A percentile compares a stretch with the other conserved stretches of the same genome.
phyloP scores from a whole-genome alignment of 1,139 yeast genomes.

The Nakaseomyces glabratus region DNA sequence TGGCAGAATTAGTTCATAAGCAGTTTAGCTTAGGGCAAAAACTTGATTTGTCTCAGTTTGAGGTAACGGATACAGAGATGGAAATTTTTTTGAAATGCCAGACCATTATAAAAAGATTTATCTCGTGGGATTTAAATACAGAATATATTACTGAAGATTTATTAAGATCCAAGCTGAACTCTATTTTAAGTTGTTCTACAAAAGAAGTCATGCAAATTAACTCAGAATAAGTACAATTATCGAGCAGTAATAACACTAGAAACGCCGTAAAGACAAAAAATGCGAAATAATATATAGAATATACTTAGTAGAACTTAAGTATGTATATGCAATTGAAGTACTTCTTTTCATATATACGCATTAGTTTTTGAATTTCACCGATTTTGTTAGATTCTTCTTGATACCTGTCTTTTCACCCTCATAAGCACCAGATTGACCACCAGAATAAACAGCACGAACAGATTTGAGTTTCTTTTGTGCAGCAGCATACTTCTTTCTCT shows the following conservation, averaged over 20 bases:
- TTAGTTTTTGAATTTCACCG: slow-evolving; percentile 53
- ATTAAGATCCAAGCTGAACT: too few relatives aligned
- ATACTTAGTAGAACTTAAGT: too few relatives aligned
- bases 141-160: slow-evolving; percentile 10
- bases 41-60: slow-evolving; percentile 17
- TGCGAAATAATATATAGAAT: too few relatives aligned
- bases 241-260: neutral
- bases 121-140: slow-evolving; percentile 29
- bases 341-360: too few relatives aligned
- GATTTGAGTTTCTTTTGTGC: slow-evolving; percentile 93
- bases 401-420: slow-evolving; percentile 97
- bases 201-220: too few relatives aligned
- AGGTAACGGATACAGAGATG: slow-evolving; percentile 17
- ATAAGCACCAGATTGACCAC: slow-evolving; percentile 67
- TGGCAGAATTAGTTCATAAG: slow-evolving; percentile 28
- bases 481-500: slow-evolving; percentile 92
- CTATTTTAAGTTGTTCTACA: too few relatives aligned
- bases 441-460: slow-evolving; percentile 78
- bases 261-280: neutral
- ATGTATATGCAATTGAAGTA: too few relatives aligned
- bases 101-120: slow-evolving; percentile 26
- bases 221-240: too few relatives aligned
- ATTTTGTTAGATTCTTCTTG: slow-evolving; percentile 80
- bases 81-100: slow-evolving; percentile 18
- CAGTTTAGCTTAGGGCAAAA: slow-evolving; percentile 18